phyloP scores from a whole-genome alignment of 2,329 filamentous ascomycete genomes.

The Metarhizium robertsii region DNA sequence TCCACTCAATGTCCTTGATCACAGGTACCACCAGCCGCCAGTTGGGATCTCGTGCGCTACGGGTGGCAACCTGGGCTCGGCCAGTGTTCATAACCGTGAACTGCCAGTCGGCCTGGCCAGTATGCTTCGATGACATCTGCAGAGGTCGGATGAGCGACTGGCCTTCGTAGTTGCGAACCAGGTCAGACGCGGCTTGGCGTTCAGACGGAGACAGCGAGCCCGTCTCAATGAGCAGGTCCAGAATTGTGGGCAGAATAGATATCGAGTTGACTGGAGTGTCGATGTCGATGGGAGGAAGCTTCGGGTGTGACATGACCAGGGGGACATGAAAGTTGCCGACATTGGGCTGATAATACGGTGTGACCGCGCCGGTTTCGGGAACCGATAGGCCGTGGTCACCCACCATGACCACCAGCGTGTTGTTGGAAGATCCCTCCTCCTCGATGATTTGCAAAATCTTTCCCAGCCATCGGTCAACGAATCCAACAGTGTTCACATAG shows the following conservation, averaged over 20 bases:
- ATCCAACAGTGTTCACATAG: slow-evolving; percentile 23
- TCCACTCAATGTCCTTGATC: slow-evolving; percentile 19
- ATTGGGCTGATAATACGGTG: slow-evolving; percentile 23
- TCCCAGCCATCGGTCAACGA: slow-evolving; percentile 23
- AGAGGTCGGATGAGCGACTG: slow-evolving; percentile 24
- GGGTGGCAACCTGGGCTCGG: slow-evolving; percentile 13
- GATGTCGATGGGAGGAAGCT: slow-evolving; percentile 22
- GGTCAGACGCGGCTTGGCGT: slow-evolving; percentile 16
- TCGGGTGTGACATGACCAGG: slow-evolving; percentile 23
- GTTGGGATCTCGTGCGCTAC: slow-evolving; percentile 11
- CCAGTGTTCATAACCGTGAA: slow-evolving; percentile 18
- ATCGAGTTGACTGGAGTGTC: slow-evolving; percentile 21
- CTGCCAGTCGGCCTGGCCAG: slow-evolving; percentile 15
- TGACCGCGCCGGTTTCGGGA: slow-evolving; percentile 20
- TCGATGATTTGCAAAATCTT: slow-evolving; percentile 21
- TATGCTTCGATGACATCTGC: slow-evolving; percentile 10
- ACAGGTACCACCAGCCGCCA: slow-evolving; percentile 17
- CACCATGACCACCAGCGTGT: slow-evolving; percentile 21
- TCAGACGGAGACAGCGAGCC: slow-evolving; percentile 19
- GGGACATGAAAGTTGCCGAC: slow-evolving; percentile 25
- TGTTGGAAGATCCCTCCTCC: slow-evolving; percentile 19
- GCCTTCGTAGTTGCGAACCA: slow-evolving; percentile 25
- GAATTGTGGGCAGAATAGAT: slow-evolving; percentile 23
- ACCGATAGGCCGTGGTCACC: slow-evolving; percentile 25
- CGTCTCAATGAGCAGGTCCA: slow-evolving; percentile 24